Base-by-base conservation (phyloP, 495 filamentous ascomycete species). In the Gamarada debralockiae region DNA sequence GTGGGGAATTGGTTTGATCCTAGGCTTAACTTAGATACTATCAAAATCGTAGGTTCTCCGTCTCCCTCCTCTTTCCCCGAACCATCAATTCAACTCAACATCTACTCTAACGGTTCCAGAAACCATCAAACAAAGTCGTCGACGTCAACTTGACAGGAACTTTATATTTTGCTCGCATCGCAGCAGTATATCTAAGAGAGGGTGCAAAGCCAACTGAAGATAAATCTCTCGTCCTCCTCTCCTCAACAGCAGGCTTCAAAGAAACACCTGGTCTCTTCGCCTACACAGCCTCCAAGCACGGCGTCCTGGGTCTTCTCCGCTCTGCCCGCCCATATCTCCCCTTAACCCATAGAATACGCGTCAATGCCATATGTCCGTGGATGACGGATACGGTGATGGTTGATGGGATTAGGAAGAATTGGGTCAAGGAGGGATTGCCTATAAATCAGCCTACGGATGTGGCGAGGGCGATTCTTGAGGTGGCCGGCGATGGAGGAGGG, bases 321-420 rank as follows among this genome's bases (percentile, higher is more conserved):
- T 68, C 74, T 20, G 62, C 78, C 13, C 67, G 71, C 39, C 62
- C 49, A 22, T 73, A 70, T 55, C 58, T 74, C 33, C 65, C 68
- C 3, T 59, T 60, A 0, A 63, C 68, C 0, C 68, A 73, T 55
- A 59, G 64, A 31, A 61, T 80, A 18, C 71, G 78, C 18, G 69
- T 73, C 50, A 82, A 80, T 56, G 71, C 72, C 13, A 68, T 80
- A 47, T 79, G 76, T 55, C 78, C 78, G 1, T 80, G 75, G 76
- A 72, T 75, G 62, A 77, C 74, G 2, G 59, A 70, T 38, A 77
- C 71, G 6, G 64, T 66, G 10, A 69, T 74, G 15, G 67, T 72
- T 8, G 63, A 65, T 36, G 71, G 68, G 14, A 66, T 78, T 15
- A 58, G 68, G 40, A 61, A 69, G 10, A 58, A 59, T 13, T 81